Conservation (phyloP, 2,329 filamentous ascomycete species). For the Camptophora hylomeconis region DNA sequence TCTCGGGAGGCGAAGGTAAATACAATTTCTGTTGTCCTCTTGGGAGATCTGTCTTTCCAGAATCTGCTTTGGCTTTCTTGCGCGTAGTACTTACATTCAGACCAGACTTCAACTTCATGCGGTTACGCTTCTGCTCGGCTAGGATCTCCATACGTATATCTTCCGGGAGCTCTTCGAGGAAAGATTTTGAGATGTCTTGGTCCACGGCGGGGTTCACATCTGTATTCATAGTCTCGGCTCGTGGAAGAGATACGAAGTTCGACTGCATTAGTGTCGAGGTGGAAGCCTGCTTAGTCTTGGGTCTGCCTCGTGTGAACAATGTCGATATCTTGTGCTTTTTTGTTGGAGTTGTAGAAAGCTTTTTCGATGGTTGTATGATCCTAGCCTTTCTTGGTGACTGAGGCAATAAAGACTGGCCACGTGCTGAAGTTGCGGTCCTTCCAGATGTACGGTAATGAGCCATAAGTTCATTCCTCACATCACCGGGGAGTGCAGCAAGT, state of each 20-base stretch:
- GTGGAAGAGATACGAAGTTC: constrained; percentile 44
- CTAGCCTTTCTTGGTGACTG: constrained; percentile 35
- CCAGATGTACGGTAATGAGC: constrained; percentile 47
- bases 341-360: constrained; percentile 47
- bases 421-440: constrained; percentile 25
- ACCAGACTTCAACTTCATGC: constrained; percentile 44
- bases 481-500: constrained; percentile 68
- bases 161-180: constrained; percentile 70
- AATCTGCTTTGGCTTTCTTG: constrained; percentile 15
- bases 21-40: constrained; percentile 26
- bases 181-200: constrained; percentile 47
- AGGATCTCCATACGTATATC: constrained; percentile 69
- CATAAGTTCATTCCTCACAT: constrained; percentile 73
- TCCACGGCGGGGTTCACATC: constrained; percentile 20
- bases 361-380: constrained; percentile 17
- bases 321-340: constrained; percentile 44
- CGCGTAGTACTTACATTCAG: constrained; percentile 29
- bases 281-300: constrained; percentile 39
- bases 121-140: constrained; percentile 53
- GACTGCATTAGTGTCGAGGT: constrained; percentile 57
- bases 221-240: constrained; percentile 8
- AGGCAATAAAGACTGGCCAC: constrained; percentile 35
- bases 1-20: constrained; percentile 37
- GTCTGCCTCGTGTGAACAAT: constrained; percentile 30
- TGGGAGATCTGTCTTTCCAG: constrained; percentile 7